These are phyloP conservation scores for Lecanicillium sp. DNA, from an alignment of 2,329 filamentous ascomycete species.

Conservation along the genomic window DNA sequence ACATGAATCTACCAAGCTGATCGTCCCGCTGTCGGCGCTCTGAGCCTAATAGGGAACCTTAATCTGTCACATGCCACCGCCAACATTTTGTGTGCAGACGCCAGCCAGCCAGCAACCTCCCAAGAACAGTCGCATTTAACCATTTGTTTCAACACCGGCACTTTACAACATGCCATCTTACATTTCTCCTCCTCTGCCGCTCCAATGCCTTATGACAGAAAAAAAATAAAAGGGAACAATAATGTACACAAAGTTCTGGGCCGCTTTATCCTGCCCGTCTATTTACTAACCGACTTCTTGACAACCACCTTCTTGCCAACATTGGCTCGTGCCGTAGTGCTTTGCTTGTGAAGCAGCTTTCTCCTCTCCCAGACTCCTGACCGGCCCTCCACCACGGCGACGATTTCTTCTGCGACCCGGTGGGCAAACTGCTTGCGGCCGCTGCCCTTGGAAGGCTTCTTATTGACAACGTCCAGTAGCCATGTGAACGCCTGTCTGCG, in stretches of 20 bases:
- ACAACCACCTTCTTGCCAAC: slow-evolving; percentile 31
- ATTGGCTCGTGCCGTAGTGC: slow-evolving; percentile 71
- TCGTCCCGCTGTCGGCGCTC: too few species aligned
- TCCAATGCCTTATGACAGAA: neutral
- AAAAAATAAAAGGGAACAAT: slow-evolving; percentile 4
- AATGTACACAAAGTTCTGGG: slow-evolving; percentile 3
- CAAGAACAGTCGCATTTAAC: too few species aligned
- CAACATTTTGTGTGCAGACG: too few species aligned
- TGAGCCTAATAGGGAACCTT: too few species aligned
- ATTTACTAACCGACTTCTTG: slow-evolving; percentile 24
- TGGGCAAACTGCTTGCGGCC: slow-evolving; percentile 66
- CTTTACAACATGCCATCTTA: too few species aligned
- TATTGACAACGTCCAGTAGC: slow-evolving; percentile 79
- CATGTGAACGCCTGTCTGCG: slow-evolving; percentile 73
- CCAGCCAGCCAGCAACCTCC: too few species aligned
- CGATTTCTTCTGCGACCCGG: slow-evolving; percentile 75
- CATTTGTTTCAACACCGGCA: too few species aligned
- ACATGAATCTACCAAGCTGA: too few species aligned
- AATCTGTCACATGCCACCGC: too few species aligned
- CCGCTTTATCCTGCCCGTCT: slow-evolving; percentile 7
- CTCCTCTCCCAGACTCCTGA: slow-evolving; percentile 81
- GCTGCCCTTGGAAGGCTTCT: slow-evolving; percentile 64
- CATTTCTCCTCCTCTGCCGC: too few species aligned
- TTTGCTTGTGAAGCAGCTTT: slow-evolving; percentile 68
- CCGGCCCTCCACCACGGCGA: slow-evolving; percentile 79